A percentile compares a stretch with the other conserved stretches of the same genome.
phyloP scores from a whole-genome alignment of 1,284 basidiomycete species.

The Agroathelia rolfsii region DNA sequence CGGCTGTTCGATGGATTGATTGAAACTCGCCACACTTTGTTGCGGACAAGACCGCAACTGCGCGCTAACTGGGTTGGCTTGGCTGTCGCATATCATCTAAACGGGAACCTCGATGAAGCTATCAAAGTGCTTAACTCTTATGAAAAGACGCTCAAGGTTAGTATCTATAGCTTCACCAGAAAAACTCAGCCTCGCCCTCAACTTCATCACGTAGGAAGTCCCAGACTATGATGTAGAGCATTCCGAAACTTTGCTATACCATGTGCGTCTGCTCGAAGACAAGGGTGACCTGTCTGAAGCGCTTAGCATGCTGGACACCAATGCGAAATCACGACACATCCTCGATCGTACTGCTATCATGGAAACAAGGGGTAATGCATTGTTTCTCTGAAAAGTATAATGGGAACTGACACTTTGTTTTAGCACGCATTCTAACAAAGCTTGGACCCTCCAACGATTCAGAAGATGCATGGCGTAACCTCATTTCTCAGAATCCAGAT shows the following conservation, averaged over 20 bases:
- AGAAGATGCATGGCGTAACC: conserved; percentile 65
- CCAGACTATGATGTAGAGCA: conserved; percentile 77
- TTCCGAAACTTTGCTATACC: conserved; percentile 79
- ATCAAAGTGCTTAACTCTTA: conserved; percentile 68
- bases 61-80: conserved; percentile 88
- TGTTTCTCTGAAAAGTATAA: conserved; percentile 2
- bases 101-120: conserved; percentile 66
- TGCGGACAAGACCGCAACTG: conserved; percentile 74
- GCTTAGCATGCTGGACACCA: conserved; percentile 52
- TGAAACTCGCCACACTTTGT: conserved; percentile 75
- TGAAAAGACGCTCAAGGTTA: conserved; percentile 51
- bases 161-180: conserved; percentile 11
- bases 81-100: conserved; percentile 84
- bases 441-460: conserved; percentile 56
- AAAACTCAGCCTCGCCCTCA: not conserved
- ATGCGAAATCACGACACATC: conserved; percentile 55
- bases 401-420: conserved; percentile 9
- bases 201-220: conserved; percentile 40
- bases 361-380: conserved; percentile 55
- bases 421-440: conserved; percentile 65
- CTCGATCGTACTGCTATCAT: conserved; percentile 65
- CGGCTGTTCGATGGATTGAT: conserved; percentile 75
- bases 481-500: conserved; percentile 85
- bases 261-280: conserved; percentile 74
- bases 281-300: conserved; percentile 58